Base-by-base conservation (phyloP, 2,329 filamentous ascomycete genomes). In the Colletotrichum truncatum region DNA sequence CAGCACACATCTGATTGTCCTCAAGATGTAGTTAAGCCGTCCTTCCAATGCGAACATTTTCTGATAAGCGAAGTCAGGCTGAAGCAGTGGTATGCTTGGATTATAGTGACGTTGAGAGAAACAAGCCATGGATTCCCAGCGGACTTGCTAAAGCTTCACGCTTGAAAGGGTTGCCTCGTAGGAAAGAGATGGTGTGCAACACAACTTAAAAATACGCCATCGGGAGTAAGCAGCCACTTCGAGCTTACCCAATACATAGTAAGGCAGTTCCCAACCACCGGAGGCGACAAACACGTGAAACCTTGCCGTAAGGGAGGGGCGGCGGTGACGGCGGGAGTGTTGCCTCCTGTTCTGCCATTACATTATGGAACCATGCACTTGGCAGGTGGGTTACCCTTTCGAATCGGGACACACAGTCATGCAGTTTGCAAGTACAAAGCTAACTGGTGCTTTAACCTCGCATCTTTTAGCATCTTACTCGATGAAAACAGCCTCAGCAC, bases 121-220 rank as follows among this genome's bases (percentile, higher is more conserved):
- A 18, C 9, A n/a, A 12, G n/a, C 9, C 55, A 34, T 32, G 48
- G 56, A 48, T 48, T 38, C 16, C 25, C 21, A 12, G 39, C 18
- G 10, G 12, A 2, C 28, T 32, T 23, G 32, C 12, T n/a, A 34
- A 52, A 62, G 36, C 41, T 32, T 65, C 57, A 41, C 21, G 23
- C 25, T 12, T 38, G 23, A 34, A 28, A 14, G 10, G 26, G 12
- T 21, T 26, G 21, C 18, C 38, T 30, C 16, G 36, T 28, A 14
- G 16, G 21, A 21, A 23, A 28, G 30, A 52, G 54, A 36, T 59
- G 54, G 46, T 53, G 61, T 64, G 54, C 54, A 45, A 23, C 11
- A 11, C 26, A 63, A 57, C 59, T 63, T 26, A 41, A 58, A 57
- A 41, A 12, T 21, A 11, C 16, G n/a, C 43, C n/a, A 16, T 30